Percentiles rank a stretch among this genome's conserved stretches.
Evolutionary conservation across 495 filamentous ascomycete genomes (phyloP).

Genomic region (Xylaria scruposa): DNA sequence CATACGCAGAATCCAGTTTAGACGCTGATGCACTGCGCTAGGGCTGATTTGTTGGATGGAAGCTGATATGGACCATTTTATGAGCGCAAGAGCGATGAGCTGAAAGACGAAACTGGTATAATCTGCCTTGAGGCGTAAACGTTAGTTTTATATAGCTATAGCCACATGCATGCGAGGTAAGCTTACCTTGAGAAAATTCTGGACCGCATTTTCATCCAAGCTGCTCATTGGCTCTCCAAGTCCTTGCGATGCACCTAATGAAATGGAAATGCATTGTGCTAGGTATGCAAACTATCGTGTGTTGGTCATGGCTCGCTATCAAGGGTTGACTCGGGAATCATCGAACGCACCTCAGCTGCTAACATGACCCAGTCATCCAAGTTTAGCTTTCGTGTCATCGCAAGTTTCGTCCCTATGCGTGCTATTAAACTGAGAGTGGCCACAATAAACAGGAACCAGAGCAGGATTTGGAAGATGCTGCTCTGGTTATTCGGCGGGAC

Average conservation of each 20-base stretch:
- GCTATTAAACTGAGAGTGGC: conserved; percentile 31
- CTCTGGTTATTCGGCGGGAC: conserved; percentile 12
- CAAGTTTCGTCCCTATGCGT: conserved; percentile 34
- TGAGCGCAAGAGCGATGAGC: conserved; percentile 39
- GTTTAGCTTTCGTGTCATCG: conserved; percentile 31
- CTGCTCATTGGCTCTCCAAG: conserved; percentile 35
- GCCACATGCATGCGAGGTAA: not conserved
- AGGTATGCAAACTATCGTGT: conserved; percentile 18
- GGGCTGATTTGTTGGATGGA: conserved; percentile 40
- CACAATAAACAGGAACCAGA: conserved; percentile 35
- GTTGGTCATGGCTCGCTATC: not conserved
- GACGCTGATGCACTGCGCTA: conserved; percentile 35
- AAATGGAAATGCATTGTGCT: conserved; percentile 35
- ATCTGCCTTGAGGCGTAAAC: conserved; percentile 36
- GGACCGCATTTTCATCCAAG: conserved; percentile 25
- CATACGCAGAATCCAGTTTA: conserved; percentile 36
- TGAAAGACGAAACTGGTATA: conserved; percentile 46
- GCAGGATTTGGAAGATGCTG: conserved; percentile 28
- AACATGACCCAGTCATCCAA: conserved; percentile 37
- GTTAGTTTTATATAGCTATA: not conserved
- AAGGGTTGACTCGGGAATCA: not conserved
- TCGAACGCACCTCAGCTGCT: conserved; percentile 31
- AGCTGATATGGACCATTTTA: conserved; percentile 46
- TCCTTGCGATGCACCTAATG: conserved; percentile 33
- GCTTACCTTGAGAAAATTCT: conserved; percentile 26